These are phyloP conservation scores for Clathrus columnatus DNA, from an alignment of 768 basidiomycete genomes.

Conservation along the genomic window DNA sequence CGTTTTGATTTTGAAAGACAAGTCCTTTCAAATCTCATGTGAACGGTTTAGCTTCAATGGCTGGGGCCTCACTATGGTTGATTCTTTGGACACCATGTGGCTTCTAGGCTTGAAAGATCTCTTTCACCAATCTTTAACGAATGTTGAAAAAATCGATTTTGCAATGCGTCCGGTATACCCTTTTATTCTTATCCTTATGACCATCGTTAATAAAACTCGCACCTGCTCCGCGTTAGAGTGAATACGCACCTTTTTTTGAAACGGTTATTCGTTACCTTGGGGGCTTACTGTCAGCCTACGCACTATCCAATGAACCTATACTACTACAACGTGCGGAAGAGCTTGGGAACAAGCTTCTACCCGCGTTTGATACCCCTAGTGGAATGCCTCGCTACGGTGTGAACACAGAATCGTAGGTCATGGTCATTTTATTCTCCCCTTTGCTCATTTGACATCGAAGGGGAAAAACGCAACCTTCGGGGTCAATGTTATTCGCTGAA, in stretches of 20 bases:
- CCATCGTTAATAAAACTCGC: background rate
- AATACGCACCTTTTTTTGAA: conserved; percentile 23
- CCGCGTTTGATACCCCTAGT: conserved; percentile 31
- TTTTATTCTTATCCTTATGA: background rate
- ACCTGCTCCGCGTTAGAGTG: background rate
- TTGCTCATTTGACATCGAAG: background rate
- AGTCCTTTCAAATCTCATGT: background rate
- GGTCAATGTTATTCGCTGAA: conserved; percentile 42
- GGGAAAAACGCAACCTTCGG: background rate
- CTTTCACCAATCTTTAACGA: conserved; percentile 29
- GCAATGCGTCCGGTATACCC: conserved; percentile 4
- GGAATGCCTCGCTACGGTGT: conserved; percentile 45
- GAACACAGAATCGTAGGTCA: conserved; percentile 34
- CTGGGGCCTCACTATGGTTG: conserved; percentile 31
- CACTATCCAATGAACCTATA: conserved; percentile 28
- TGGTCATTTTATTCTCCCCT: background rate
- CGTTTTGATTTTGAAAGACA: background rate
- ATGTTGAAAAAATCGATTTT: conserved; percentile 14
- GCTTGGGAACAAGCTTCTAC: conserved; percentile 32
- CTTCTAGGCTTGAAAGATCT: conserved; percentile 33
- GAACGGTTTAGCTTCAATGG: conserved; percentile 17
- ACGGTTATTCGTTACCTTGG: conserved; percentile 43
- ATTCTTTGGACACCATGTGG: conserved; percentile 34
- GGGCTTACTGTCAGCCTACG: conserved; percentile 35
- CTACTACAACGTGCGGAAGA: conserved; percentile 30